Evolutionary conservation across 495 filamentous ascomycete species (phyloP).

Genomic region (Glutinoglossum americanum): DNA sequence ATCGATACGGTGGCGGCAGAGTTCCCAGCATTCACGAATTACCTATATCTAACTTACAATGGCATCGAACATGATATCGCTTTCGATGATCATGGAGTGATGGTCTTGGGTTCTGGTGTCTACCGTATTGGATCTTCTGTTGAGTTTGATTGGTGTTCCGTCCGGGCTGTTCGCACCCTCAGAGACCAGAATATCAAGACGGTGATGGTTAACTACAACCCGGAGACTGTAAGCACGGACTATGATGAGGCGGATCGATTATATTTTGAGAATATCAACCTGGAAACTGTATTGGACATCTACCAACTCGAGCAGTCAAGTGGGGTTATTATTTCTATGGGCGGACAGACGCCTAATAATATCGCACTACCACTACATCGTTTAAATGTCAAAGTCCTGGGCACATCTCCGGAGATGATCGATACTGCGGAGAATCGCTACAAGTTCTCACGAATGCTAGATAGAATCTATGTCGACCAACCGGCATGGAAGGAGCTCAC

Average conservation of each 20-base stretch:
- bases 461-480: constrained; percentile 86
- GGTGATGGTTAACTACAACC: constrained; percentile 96
- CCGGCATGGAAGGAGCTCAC: constrained; percentile 95
- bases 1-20: constrained; percentile 97
- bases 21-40: constrained; percentile 89
- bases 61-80: constrained; percentile 64
- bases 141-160: constrained; percentile 99
- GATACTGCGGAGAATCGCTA: constrained; percentile 93
- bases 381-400: constrained; percentile 74
- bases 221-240: constrained; percentile 86
- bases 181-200: constrained; percentile 79
- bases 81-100: constrained; percentile 76
- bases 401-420: constrained; percentile 97
- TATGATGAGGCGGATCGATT: constrained; percentile 90
- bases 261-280: constrained; percentile 94
- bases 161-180: constrained; percentile 81
- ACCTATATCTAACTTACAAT: constrained; percentile 93
- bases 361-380: constrained; percentile 79
- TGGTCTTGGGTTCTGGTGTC: constrained; percentile 93
- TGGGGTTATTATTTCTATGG: constrained; percentile 95
- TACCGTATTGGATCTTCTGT: constrained; percentile 96
- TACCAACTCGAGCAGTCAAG: constrained; percentile 73
- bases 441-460: constrained; percentile 95
- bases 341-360: constrained; percentile 95
- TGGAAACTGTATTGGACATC: constrained; percentile 88